Conservation (phyloP, 345 rosid species). For the Arabidopsis suecica region DNA sequence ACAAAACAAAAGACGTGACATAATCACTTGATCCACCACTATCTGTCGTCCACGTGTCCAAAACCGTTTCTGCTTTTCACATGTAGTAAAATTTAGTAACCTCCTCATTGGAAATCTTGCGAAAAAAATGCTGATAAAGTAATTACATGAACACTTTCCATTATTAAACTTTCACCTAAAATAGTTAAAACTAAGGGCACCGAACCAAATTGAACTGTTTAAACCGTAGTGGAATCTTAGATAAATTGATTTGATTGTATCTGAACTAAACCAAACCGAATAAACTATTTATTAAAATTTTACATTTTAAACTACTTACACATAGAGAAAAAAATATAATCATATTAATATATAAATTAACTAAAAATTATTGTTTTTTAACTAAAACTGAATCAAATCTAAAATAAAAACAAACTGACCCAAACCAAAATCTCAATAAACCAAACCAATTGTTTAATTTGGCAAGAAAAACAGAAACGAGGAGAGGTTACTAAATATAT, state of each 20-base stretch:
- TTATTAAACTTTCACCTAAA: not conserved
- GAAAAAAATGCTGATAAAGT: not conserved
- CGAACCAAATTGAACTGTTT: not conserved
- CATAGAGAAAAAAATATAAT: too few relatives aligned
- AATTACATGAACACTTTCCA: not conserved
- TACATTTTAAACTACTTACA: too few relatives aligned
- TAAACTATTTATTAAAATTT: too few relatives aligned
- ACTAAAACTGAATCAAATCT: not conserved
- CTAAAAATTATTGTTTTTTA: too few relatives aligned
- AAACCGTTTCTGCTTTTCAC: not conserved
- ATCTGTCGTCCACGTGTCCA: not conserved
- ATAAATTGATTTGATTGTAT: not conserved
- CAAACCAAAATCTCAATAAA: not conserved
- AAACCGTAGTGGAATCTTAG: not conserved
- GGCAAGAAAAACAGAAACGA: not conserved
- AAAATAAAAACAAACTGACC: too few relatives aligned
- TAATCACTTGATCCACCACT: slow-evolving; percentile 27
- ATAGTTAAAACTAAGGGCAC: not conserved
- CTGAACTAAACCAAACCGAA: not conserved
- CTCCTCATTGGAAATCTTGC: not conserved
- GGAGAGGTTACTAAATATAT: not conserved
- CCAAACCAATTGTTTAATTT: not conserved
- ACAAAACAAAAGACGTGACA: slow-evolving; percentile 34
- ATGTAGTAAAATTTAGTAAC: not conserved
- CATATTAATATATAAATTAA: too few relatives aligned